Evolutionary conservation across 2,329 filamentous ascomycete species (phyloP), one percentile per base, ranked within the genome.

Genomic region (Penicillium hordei): DNA sequence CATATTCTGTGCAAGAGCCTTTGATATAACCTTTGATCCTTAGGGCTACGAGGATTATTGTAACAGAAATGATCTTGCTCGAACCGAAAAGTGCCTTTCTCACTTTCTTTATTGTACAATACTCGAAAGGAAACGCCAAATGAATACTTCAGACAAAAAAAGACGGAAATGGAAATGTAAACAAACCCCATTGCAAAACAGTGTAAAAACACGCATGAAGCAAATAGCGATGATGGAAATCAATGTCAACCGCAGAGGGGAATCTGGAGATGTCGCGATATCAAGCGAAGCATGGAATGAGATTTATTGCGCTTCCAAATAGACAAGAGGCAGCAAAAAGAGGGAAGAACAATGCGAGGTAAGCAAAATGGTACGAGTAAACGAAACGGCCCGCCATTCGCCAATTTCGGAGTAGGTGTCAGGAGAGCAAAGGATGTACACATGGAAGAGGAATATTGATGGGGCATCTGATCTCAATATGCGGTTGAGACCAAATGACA

Each of bases 391-490:
- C 57, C 36, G 33, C 51, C 52, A 53, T 54, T 60, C 48, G 49
- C 55, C 57, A 50, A 51, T 46, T 23, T 60, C 49, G 51, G 42
- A 52, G 49, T 51, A 50, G 19, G 36, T 59, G 55, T 45, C 52
- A 33, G 42, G 36, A 50, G 40, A 58, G 38, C 42, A 51, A 49
- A 61, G 57, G 39, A 62, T 62, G 45, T 59, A 63, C 57, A 62
- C 52, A 58, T 56, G 38, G 27, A 54, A 55, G 50, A 57, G 36
- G 43, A 51, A 38, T 65, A 56, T 56, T 52, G 57, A 66, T 45
- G 45, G n/a, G 40, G 51, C 54, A 59, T 57, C 51, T 53, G 54
- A 70, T 64, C 64, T 64, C 65, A 51, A 62, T 61, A 67, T 66
- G 65, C 66, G 65, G 64, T 31, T 21, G 36, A 54, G 46, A 56